Evolutionary conservation across 495 filamentous ascomycete genomes (phyloP).

Genomic region (Tuber umbilicatum): DNA sequence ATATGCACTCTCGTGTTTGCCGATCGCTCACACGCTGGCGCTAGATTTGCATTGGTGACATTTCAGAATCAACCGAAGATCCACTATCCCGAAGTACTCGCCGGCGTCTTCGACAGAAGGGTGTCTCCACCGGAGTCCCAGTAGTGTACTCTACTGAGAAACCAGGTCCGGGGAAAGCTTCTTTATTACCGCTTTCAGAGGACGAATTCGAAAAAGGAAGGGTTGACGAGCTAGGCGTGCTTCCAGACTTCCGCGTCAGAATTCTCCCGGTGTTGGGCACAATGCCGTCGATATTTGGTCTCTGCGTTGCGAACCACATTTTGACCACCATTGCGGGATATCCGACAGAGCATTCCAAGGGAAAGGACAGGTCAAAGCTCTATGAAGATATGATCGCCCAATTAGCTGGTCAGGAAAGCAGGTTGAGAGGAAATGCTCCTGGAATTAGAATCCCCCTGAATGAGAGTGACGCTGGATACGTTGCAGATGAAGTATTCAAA

Average conservation of each 20-base stretch:
- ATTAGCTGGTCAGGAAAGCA: constrained; percentile 65
- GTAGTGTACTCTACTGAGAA: constrained; percentile 92
- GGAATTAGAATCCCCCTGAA: constrained; percentile 74
- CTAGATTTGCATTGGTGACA: constrained; percentile 74
- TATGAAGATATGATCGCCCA: constrained; percentile 71
- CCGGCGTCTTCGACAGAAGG: constrained; percentile 66
- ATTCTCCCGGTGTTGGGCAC: constrained; percentile 93
- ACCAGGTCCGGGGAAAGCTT: constrained; percentile 82
- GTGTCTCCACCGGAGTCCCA: constrained; percentile 77
- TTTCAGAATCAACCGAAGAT: constrained; percentile 81
- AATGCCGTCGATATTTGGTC: constrained; percentile 94
- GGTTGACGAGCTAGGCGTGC: constrained; percentile 75
- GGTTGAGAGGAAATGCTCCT: constrained; percentile 55
- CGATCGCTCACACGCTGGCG: neutral
- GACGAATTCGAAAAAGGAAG: constrained; percentile 84
- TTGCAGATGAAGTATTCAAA: constrained; percentile 82
- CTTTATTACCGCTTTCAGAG: constrained; percentile 75
- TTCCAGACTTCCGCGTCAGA: constrained; percentile 86
- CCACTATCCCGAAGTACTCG: constrained; percentile 79
- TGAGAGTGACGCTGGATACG: constrained; percentile 70
- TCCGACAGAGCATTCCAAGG: constrained; percentile 71
- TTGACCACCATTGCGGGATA: constrained; percentile 81
- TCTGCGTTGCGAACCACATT: constrained; percentile 82
- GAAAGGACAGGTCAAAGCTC: constrained; percentile 81
- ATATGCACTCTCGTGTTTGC: neutral